phyloP scores from a whole-genome alignment of 805 yeast genomes.

The Komagataella populi region DNA sequence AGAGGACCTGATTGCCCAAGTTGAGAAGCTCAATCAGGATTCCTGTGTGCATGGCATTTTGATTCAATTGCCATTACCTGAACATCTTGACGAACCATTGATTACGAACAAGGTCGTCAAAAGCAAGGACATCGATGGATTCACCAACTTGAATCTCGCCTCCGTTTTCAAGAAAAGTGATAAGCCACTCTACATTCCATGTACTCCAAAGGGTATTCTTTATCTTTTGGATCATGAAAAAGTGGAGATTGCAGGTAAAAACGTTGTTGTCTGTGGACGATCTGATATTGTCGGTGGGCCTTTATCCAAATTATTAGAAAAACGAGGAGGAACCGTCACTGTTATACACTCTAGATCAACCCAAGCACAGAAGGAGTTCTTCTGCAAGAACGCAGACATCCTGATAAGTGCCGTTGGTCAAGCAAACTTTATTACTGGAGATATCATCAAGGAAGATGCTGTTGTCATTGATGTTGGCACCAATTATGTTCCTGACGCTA shows the following conservation, averaged over 20 bases:
- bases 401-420: slow-evolving; percentile 88
- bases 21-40: slow-evolving; percentile 59
- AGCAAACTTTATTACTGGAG: slow-evolving; percentile 75
- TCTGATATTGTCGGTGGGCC: slow-evolving; percentile 96
- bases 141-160: slow-evolving; percentile 79
- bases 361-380: slow-evolving; percentile 35
- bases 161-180: slow-evolving; percentile 85
- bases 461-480: slow-evolving; percentile 93
- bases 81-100: slow-evolving; percentile 59
- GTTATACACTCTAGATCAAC: slow-evolving; percentile 66
- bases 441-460: slow-evolving; percentile 75
- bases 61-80: slow-evolving; percentile 84
- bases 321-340: slow-evolving; percentile 80
- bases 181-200: slow-evolving; percentile 70
- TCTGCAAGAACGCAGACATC: slow-evolving; percentile 62
- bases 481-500: slow-evolving; percentile 67
- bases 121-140: slow-evolving; percentile 91
- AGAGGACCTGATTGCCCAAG: slow-evolving; percentile 40
- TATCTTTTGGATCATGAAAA: slow-evolving; percentile 61
- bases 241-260: slow-evolving; percentile 58
- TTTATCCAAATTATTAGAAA: slow-evolving; percentile 69
- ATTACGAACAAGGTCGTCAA: slow-evolving; percentile 74
- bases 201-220: slow-evolving; percentile 92
- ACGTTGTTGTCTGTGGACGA: slow-evolving; percentile 87
- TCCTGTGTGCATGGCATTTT: slow-evolving; percentile 72